Evolutionary conservation across 768 basidiomycete species (phyloP), one percentile per base, ranked within the genome.

Genomic region (Ramaria sp.): DNA sequence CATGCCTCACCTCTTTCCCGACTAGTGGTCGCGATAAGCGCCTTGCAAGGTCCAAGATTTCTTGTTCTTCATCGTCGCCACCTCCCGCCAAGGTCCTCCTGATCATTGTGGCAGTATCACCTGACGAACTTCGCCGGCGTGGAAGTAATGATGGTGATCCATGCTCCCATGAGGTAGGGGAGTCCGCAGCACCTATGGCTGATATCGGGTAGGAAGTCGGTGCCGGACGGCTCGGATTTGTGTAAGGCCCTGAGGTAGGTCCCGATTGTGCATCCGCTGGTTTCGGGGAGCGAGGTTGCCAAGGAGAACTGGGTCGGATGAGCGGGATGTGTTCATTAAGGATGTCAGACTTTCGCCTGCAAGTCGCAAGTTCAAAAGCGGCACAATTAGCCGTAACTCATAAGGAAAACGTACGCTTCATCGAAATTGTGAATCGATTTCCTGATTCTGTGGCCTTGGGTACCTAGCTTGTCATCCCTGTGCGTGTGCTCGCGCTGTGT

Each of bases 251-350:
- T 20, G 42, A 10, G 42, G 18, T 43, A 20, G 57, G 48, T 63
- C 56, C 27, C 52, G 42, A 49, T 71, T 64, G 68, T 79, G 78
- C 54, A n/a, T 37, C 5, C n/a, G 15, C 50, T 25, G 18, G 27
- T 20, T 1, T 15, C n/a, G 27, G 51, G 13, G 13, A 6, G 3
- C 32, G 32, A 34, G 32, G 32, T 28, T 15, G 51, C 51, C 16
- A 39, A n/a, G 43, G 25, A 32, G 48, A 50, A 10, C 48, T 32
- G 48, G 45, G 53, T 27, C 39, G 53, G 25, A 22, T 2, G 18
- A 44, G 16, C 25, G 87, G 88, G 18, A 90, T 67, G 54, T 84
- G 82, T 64, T 89, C 87, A 68, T 90, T 90, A 47, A 73, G 71
- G 24, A 83, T 62, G 67, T 89, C 87, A 34, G 80, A 78, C 20